phyloP scores from a whole-genome alignment of 192 early-diverging fungal species.

The Haplosporangium gracile region DNA sequence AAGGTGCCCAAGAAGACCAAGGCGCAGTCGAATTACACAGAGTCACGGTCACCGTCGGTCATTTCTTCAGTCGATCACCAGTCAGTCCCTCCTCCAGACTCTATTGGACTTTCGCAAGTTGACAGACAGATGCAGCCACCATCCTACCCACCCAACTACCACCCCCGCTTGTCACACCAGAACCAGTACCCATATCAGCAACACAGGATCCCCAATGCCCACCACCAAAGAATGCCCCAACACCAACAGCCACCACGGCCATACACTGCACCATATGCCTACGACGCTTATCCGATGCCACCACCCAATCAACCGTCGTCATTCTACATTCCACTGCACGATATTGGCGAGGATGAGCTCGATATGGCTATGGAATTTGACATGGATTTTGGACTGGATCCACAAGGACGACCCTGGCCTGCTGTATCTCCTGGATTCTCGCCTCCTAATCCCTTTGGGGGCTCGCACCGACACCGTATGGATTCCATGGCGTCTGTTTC shows the following conservation, averaged over 20 bases:
- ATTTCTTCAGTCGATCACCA: constrained; percentile 10
- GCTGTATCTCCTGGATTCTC: constrained; percentile 18
- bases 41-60: constrained; percentile 50
- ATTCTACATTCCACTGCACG: constrained; percentile 39
- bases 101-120: neutral
- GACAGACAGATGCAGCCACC: constrained; percentile 12
- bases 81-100: constrained; percentile 10
- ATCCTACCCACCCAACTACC: neutral
- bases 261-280: constrained; percentile 13
- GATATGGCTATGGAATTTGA: constrained; percentile 49
- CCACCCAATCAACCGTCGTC: constrained; percentile 24
- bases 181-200: constrained; percentile 18
- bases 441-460: constrained; percentile 13
- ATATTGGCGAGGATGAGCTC: constrained; percentile 41
- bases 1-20: constrained; percentile 38
- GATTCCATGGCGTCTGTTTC: constrained; percentile 34
- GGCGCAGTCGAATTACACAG: constrained; percentile 36
- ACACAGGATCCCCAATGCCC: constrained; percentile 4
- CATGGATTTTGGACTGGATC: constrained; percentile 35
- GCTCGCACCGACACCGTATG: constrained; percentile 25
- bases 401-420: constrained; percentile 14
- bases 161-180: neutral
- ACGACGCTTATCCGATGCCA: constrained; percentile 22
- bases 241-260: constrained; percentile 7
- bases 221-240: constrained; percentile 27